These are phyloP conservation scores for Ambrosiella cleistominuta DNA, from an alignment of 2,329 filamentous ascomycete genomes.

Conservation along the genomic window DNA sequence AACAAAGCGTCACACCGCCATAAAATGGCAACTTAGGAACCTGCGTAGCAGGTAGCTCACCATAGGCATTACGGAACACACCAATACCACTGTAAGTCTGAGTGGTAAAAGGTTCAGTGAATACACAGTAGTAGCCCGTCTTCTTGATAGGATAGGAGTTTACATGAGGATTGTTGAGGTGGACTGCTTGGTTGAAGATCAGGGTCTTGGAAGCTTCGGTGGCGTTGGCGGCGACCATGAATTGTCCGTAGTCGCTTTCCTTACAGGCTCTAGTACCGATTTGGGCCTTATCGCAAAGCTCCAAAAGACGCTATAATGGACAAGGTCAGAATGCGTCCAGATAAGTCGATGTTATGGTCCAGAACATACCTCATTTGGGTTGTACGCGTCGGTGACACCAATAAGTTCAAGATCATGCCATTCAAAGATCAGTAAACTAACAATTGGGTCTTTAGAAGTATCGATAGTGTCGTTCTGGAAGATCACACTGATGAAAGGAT, in stretches of 20 bases:
- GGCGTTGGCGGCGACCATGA: conserved; percentile 63
- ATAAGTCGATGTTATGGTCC: conserved; percentile 25
- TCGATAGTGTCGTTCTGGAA: conserved; percentile 46
- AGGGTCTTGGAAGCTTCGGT: conserved; percentile 50
- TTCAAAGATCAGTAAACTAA: conserved; percentile 82
- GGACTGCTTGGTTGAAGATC: conserved; percentile 64
- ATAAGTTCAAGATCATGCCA: conserved; percentile 74
- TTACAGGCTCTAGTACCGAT: conserved; percentile 58
- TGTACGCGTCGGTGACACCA: conserved; percentile 43
- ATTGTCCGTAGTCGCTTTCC: conserved; percentile 61
- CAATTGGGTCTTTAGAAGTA: conserved; percentile 47
- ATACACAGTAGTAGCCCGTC: conserved; percentile 92
- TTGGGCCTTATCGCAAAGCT: conserved; percentile 57
- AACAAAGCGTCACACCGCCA: conserved; percentile 81
- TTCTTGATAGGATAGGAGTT: conserved; percentile 73
- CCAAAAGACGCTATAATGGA: conserved; percentile 21
- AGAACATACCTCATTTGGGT: conserved; percentile 32
- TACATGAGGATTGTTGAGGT: conserved; percentile 55
- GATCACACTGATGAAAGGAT: conserved; percentile 77
- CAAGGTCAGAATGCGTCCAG: not conserved
- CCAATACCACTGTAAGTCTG: conserved; percentile 62
- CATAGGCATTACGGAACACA: conserved; percentile 90
- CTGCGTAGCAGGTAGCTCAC: conserved; percentile 85
- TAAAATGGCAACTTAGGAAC: conserved; percentile 97
- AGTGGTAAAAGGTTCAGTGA: conserved; percentile 52